Evolutionary conservation across 73 alveolate species (phyloP).

Genomic region (Breviolum minutum): DNA sequence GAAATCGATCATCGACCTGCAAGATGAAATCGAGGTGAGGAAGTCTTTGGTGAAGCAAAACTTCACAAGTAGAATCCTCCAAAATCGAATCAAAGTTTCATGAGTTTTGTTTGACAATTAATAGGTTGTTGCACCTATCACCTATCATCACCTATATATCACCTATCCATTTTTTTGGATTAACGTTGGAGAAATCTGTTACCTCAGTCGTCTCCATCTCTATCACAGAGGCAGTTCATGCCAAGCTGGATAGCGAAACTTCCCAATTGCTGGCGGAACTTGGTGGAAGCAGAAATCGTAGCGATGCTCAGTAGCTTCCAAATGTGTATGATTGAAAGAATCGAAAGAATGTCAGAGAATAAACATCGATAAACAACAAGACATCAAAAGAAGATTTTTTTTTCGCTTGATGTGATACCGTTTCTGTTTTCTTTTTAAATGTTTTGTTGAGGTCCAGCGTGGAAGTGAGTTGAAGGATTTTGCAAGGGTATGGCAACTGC

Average conservation of each 20-base stretch:
- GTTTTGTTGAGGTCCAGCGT: no score
- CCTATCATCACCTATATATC: no score
- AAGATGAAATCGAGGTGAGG: constrained; percentile 43
- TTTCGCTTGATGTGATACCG: not conserved
- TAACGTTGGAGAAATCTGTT: not conserved
- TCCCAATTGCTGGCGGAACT: constrained; percentile 40
- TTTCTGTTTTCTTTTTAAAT: not conserved
- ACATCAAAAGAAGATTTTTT: not conserved
- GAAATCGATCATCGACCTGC: constrained; percentile 23
- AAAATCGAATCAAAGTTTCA: no score
- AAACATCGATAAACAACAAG: no score
- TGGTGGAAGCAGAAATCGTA: constrained; percentile 21
- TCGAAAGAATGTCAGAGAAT: no score
- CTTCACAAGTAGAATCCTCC: no score
- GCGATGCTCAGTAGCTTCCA: not conserved
- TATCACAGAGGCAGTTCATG: constrained; percentile 14
- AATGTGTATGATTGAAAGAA: no score
- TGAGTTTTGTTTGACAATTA: not conserved
- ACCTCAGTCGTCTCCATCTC: not conserved
- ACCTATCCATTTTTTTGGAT: no score
- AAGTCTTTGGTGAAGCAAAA: no score
- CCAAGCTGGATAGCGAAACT: constrained; percentile 52
- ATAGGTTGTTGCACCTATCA: not conserved
- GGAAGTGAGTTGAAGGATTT: no score
- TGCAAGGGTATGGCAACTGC: no score